phyloP scores from a whole-genome alignment of 2,329 filamentous ascomycete genomes.

The Cladosporium austrohemisphaericum region DNA sequence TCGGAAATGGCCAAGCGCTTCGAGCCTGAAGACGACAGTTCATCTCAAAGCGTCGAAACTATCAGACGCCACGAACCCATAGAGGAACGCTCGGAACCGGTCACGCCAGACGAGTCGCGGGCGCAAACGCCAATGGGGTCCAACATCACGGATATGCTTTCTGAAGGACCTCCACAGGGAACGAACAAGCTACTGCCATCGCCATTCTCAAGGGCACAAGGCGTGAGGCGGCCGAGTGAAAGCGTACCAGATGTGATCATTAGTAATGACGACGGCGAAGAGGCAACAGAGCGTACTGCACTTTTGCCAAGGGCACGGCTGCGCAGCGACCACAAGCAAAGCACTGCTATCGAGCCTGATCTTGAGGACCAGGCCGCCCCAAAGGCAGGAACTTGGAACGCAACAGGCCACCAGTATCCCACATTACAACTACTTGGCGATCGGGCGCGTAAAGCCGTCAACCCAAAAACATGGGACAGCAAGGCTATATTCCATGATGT shows the following conservation, averaged over 20 bases:
- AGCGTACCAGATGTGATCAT: conserved; percentile 29
- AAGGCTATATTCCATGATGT: conserved; percentile 61
- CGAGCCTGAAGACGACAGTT: conserved; percentile 10
- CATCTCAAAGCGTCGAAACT: conserved; percentile 16
- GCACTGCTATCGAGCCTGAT: conserved; percentile 23
- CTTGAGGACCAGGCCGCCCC: conserved; percentile 23
- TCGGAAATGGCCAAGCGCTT: conserved; percentile 24
- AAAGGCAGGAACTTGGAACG: conserved; percentile 27
- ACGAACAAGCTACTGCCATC: conserved; percentile 1
- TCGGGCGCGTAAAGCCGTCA: conserved; percentile 38
- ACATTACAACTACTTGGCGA: conserved; percentile 18
- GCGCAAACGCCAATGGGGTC: conserved; percentile 11
- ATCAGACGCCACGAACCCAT: conserved; percentile 27
- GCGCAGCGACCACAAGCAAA: conserved; percentile 22
- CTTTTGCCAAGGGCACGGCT: conserved; percentile 34
- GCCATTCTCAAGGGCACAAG: conserved; percentile 3
- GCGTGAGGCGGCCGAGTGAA: conserved; percentile 2
- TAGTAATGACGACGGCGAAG: conserved; percentile 23
- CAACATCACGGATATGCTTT: conserved; percentile 13
- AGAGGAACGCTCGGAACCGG: conserved; percentile 33
- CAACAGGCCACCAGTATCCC: conserved; percentile 29
- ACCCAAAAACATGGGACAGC: conserved; percentile 70
- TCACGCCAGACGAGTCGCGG: conserved; percentile 25
- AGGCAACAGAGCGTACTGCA: conserved; percentile 30
- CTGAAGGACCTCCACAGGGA: neutral